phyloP scores from a whole-genome alignment of 768 basidiomycete species.

The Mycena kentingensis region DNA sequence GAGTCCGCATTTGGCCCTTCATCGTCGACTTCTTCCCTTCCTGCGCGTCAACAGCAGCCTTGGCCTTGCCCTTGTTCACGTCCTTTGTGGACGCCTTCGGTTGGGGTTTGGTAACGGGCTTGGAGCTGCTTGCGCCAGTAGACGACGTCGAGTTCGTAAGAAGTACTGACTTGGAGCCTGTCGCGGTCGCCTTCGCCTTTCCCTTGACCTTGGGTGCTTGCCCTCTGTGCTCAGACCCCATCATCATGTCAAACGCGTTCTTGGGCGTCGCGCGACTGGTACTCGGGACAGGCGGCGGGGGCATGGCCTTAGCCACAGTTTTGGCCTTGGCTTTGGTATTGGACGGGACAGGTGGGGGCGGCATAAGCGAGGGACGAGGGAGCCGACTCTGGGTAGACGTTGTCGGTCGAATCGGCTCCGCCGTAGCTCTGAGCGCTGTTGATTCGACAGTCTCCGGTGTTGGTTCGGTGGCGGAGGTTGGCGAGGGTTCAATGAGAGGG shows the following conservation, averaged over 20 bases:
- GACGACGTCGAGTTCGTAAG: slow-evolving; percentile 12
- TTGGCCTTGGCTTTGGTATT: not conserved
- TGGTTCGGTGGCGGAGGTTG: not conserved
- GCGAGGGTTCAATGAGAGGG: slow-evolving; percentile 2
- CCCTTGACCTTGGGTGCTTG: slow-evolving; percentile 25
- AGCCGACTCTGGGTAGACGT: slow-evolving; percentile 33
- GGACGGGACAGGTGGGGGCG: slow-evolving; percentile 8
- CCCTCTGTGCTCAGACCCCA: slow-evolving; percentile 27
- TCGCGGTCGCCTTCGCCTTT: slow-evolving; percentile 25
- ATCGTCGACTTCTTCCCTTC: slow-evolving; percentile 30
- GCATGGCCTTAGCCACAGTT: slow-evolving; percentile 24
- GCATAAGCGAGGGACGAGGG: slow-evolving; percentile 33
- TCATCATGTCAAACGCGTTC: slow-evolving; percentile 39
- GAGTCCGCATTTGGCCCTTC: slow-evolving; percentile 40
- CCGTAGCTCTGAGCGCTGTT: too few relatives aligned
- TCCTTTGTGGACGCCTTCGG: slow-evolving; percentile 7
- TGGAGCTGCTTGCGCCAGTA: slow-evolving; percentile 11
- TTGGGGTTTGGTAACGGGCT: slow-evolving; percentile 4
- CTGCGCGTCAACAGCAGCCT: slow-evolving; percentile 18
- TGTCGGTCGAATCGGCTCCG: slow-evolving; percentile 21
- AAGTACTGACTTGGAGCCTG: slow-evolving; percentile 10
- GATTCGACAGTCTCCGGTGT: not conserved
- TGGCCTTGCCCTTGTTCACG: slow-evolving; percentile 24
- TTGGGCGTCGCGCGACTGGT: slow-evolving; percentile 14
- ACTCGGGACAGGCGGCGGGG: slow-evolving; percentile 22